Evolutionary conservation across 202 grass and related monocot species (phyloP), one percentile per base, ranked within the genome.

Genomic region (Musa balbisiana): DNA sequence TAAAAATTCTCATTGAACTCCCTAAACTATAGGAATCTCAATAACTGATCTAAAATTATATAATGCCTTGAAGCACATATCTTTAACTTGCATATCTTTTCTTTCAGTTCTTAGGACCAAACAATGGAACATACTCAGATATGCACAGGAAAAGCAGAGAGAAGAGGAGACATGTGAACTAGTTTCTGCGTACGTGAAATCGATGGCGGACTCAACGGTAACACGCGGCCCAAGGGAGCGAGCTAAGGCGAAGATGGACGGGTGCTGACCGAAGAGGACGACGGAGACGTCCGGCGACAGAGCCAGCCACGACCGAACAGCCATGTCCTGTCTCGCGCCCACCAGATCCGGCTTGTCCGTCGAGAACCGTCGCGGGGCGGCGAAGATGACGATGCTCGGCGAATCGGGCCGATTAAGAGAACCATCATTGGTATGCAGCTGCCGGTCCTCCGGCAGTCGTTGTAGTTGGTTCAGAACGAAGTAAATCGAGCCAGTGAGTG

Each of bases 301-400:
- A 17, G 88, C 88, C 65, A 93, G 79, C 94, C 94, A 97, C 21
- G 94, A 97, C 2, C 86, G 79, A 77, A 93, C 78, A 17, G 94
- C 94, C 74, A 87, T 79, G 62, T 97, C 90, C 82, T 93, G 88
- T 77, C 81, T 70, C 24, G n/a, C 71, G 26, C 73, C 49, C 25
- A 51, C 79, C 23, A 80, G 68, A 17, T 72, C 78, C 49, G 78
- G 81, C 25, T 83, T 78, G 49, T 64, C 69, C 0, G 11, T 71
- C 9, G 84, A 77, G 59, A 72, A 58, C 1, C 63, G 76, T 9
- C 43, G 79, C 27, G 83, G 88, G 5, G 84, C 86, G 0, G 94
- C 76, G 63, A 93, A 91, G 29, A 97, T 84, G 0, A 86, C 86
- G 74, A 93, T 49, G 9, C 65, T 81, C 17, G 64, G 79, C 58